Base-by-base conservation (phyloP, 2,329 filamentous ascomycete species). In the Arthrobotrys sinensis region DNA sequence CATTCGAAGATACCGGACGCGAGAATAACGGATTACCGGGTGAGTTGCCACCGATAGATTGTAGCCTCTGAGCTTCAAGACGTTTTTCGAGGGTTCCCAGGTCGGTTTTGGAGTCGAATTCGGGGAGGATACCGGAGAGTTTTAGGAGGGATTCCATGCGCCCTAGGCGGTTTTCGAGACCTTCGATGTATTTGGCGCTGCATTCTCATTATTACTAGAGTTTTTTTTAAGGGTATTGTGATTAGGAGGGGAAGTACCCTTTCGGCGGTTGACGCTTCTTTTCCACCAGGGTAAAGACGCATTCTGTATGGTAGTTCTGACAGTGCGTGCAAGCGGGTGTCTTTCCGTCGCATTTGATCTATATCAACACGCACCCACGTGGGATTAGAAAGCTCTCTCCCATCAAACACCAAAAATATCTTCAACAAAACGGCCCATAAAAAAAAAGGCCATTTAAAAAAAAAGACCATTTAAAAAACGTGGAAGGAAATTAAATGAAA, bases 181-280 rank as follows among this genome's bases (percentile, higher is more conserved):
- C 93, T 85, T 97, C 94, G 81, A 97, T 93, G 83, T 97, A 97
- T 85, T 97, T 32, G 94, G 94, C 36, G 93, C 93, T 97, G 97
- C 81, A 94, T 32, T 11, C 12, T 34, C 48, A n/a, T 19, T 48
- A 28, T 97, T 97, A 93, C 97, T 14, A 94, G 94, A 83, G 97
- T 96, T 83, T 97, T 94, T 85, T 97, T 43, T 24, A 24, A 55
- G 34, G 10, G 10, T 55, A 55, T 36, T 16, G 5, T 36, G 8
- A 19, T 2, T 7, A 5, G 21, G 16, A 21, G 14, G 14, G 19
- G 28, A 38, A 45, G 81, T 88, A 97, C 94, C 96, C 95, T 87
- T 98, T 99, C 0, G 95, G 96, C 66, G 96, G 95, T 84, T 92
- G 96, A 76, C 96, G 90, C 88, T 99, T 99, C 90, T 99, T 99